phyloP scores from a whole-genome alignment of 805 yeast genomes.

The Gaillardinia entomophila region DNA sequence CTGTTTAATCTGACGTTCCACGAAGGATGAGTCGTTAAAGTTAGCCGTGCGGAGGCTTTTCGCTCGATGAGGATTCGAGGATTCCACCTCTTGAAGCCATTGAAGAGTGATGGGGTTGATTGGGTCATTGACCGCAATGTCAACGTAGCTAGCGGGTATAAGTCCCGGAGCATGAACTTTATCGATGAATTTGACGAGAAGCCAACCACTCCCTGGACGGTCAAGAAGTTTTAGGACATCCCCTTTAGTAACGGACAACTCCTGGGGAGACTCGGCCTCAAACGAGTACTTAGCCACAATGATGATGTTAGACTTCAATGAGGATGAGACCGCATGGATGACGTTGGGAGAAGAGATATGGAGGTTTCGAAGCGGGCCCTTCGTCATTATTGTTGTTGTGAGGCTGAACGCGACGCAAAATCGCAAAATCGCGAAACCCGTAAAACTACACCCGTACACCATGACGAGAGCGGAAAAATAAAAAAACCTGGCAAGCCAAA shows the following conservation, averaged over 20 bases:
- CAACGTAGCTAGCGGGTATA: constrained; percentile 46
- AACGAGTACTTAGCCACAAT: constrained; percentile 43
- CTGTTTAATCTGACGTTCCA: constrained; percentile 22
- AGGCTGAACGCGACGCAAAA: neutral
- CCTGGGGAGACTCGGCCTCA: constrained; percentile 37
- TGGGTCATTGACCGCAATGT: constrained; percentile 38
- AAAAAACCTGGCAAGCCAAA: no score
- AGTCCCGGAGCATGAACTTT: constrained; percentile 41
- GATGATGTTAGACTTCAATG: constrained; percentile 27
- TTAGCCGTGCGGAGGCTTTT: constrained; percentile 2
- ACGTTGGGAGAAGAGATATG: constrained; percentile 14
- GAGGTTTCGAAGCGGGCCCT: constrained; percentile 3
- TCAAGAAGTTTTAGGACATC: constrained; percentile 48
- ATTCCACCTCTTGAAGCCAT: constrained; percentile 24
- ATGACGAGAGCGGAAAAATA: no score
- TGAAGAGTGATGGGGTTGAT: constrained; percentile 30
- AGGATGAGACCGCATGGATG: constrained; percentile 6
- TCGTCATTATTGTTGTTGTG: neutral
- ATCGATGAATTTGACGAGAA: constrained; percentile 50
- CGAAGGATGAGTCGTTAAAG: constrained; percentile 16
- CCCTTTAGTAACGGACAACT: constrained; percentile 42
- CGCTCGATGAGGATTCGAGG: neutral
- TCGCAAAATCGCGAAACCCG: neutral
- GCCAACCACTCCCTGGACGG: constrained; percentile 48
- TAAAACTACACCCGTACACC: neutral